Base-by-base conservation (phyloP, 805 yeast species). In the Candida ponderosae region DNA sequence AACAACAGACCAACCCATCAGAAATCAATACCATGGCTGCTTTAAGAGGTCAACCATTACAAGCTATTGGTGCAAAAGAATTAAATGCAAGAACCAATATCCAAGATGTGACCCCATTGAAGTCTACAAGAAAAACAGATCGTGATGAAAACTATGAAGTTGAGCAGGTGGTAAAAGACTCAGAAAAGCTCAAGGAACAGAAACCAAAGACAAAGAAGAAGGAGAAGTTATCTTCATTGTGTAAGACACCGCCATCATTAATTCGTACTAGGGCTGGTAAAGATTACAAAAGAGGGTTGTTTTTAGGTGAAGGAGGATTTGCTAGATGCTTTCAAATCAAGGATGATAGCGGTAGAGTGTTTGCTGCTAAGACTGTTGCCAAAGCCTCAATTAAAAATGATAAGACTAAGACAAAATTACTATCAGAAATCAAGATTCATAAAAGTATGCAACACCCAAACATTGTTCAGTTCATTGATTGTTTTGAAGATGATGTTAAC, bases 241-340 rank as follows among this genome's bases (percentile, higher is more conserved):
- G 98, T 62, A 86, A 87, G 61, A 93, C 98, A 2, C 98, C 98
- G 3, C 98, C 98, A 27, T 82, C 95, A 15, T 72, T 89, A 46
- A 94, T 93, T 47, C 74, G 90, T 48, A 86, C 93, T 31, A 75
- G 89, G 62, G 71, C 74, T 40, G 96, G 96, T 32, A 76, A 85
- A 55, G 94, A 88, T 50, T 93, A 84, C 60, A 86, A 83, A 45
- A 75, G 97, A 56, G 97, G 97, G 2, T 70, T 70, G 41, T 89
- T 88, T 51, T 68, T 93, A 27, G 98, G 98, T 28, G 97, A 90
- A 65, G 99, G 99, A 42, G 99, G 99, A 0, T 93, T 93, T 68
- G 99, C 98, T 15, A 77, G 97, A 55, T 93, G 99, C 57, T 93
- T 93, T 64, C 97, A 93, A 59, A 93, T 93, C 70, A 86, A 83